Percentiles rank a stretch among this genome's conserved stretches.
These are phyloP conservation scores for Taiwanofungus camphoratus DNA, from an alignment of 1,284 basidiomycete genomes.

Conservation along the genomic window DNA sequence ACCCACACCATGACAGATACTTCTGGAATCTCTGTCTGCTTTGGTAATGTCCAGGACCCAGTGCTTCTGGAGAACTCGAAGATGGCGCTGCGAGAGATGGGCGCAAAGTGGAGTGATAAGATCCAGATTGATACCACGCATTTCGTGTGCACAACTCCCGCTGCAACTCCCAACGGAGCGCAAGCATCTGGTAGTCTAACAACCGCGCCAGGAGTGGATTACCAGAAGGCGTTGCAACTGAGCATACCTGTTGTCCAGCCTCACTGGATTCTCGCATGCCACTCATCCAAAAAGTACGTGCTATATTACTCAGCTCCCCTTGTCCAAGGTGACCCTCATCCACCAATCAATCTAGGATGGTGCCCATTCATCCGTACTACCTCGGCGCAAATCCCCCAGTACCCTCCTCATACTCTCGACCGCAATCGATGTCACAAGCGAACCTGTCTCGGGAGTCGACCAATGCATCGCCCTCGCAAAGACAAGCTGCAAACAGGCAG, in stretches of 20 bases:
- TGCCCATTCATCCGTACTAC: slow-evolving; percentile 79
- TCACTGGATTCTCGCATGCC: slow-evolving; percentile 85
- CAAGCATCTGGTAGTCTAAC: slow-evolving; percentile 44
- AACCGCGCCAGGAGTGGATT: slow-evolving; percentile 72
- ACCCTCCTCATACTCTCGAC: slow-evolving; percentile 44
- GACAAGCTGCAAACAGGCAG: slow-evolving; percentile 39
- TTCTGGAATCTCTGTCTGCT: slow-evolving; percentile 88
- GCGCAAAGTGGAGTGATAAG: slow-evolving; percentile 82
- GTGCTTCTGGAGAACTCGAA: slow-evolving; percentile 75
- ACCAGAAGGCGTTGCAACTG: slow-evolving; percentile 84
- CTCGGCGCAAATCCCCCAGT: slow-evolving; percentile 60
- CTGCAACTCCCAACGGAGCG: slow-evolving; percentile 57
- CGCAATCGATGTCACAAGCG: slow-evolving; percentile 75
- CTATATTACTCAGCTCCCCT: too few relatives aligned
- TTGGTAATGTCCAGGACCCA: slow-evolving; percentile 80
- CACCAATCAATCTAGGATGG: slow-evolving; percentile 50
- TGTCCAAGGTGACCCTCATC: background rate
- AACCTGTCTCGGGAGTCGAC: slow-evolving; percentile 43
- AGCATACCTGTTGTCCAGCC: slow-evolving; percentile 90
- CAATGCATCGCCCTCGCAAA: slow-evolving; percentile 28
- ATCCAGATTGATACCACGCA: slow-evolving; percentile 97
- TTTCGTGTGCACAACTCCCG: slow-evolving; percentile 89
- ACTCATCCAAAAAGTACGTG: slow-evolving; percentile 71
- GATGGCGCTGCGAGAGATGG: slow-evolving; percentile 74
- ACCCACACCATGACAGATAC: slow-evolving; percentile 95